These are phyloP conservation scores for Tolypocladium cylindrosporum DNA, from an alignment of 2,329 filamentous ascomycete genomes.

Conservation along the genomic window DNA sequence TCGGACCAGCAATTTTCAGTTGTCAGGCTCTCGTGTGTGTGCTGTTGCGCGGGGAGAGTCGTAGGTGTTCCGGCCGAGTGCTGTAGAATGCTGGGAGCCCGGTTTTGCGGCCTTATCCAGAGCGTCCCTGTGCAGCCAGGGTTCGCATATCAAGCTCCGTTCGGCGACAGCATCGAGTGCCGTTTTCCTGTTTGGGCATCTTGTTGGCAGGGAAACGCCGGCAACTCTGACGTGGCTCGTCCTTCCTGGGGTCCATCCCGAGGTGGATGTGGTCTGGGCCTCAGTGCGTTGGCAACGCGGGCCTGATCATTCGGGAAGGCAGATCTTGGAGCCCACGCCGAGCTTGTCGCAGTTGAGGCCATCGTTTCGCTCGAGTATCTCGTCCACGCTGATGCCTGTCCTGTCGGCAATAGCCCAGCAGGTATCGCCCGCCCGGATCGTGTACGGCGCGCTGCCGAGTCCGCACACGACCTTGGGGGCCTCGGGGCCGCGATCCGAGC, in stretches of 20 bases:
- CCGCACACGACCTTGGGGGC: slow-evolving; percentile 13
- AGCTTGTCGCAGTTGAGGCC: slow-evolving; percentile 38
- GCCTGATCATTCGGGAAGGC: slow-evolving; percentile 24
- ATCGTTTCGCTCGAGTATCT: slow-evolving; percentile 33
- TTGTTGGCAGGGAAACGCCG: neutral
- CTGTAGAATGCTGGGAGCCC: neutral
- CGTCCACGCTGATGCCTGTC: slow-evolving; percentile 31
- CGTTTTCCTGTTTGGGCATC: neutral
- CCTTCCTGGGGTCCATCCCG: neutral
- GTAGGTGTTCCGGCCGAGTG: neutral
- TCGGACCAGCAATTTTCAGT: neutral
- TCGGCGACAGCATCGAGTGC: neutral
- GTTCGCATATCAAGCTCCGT: neutral
- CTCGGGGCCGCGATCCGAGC: slow-evolving; percentile 2
- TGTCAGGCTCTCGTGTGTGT: neutral
- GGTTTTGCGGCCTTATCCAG: too few relatives aligned
- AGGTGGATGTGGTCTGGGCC: neutral
- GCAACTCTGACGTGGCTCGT: neutral
- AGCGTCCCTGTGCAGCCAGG: neutral
- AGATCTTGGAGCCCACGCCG: slow-evolving; percentile 30
- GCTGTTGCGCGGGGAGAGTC: too few relatives aligned
- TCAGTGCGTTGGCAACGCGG: neutral
- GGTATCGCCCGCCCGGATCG: slow-evolving; percentile 35
- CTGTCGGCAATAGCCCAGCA: slow-evolving; percentile 42
- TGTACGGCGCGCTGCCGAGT: slow-evolving; percentile 22